A percentile compares a stretch with the other conserved stretches of the same genome.
phyloP scores from a whole-genome alignment of 176 grass and related monocot species.

The Miscanthus lutarioriparius region DNA sequence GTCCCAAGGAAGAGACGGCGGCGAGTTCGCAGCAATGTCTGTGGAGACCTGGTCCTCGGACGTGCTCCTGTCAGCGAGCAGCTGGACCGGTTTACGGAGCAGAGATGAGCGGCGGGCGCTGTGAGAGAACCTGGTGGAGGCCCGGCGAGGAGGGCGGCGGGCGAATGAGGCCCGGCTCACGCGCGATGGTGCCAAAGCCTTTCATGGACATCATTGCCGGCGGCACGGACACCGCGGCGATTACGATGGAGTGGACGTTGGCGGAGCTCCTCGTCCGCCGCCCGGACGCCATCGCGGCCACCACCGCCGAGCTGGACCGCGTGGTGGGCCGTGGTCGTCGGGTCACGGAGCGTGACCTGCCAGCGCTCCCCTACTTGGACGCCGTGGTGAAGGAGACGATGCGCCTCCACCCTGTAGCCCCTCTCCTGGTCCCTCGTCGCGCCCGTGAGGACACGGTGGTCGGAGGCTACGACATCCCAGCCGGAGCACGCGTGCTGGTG shows the following conservation, averaged over 20 bases:
- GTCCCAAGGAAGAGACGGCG: neutral
- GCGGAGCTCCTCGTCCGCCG: conserved; percentile 51
- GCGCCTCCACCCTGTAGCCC: conserved; percentile 50
- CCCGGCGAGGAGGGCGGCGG: neutral
- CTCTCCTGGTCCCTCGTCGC: neutral
- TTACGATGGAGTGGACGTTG: conserved; percentile 60
- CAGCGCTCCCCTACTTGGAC: neutral
- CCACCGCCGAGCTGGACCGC: conserved; percentile 51
- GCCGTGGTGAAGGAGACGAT: neutral
- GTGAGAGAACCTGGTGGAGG: too few species aligned
- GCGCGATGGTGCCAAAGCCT: neutral
- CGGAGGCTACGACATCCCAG: conserved; percentile 49
- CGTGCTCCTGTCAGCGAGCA: neutral
- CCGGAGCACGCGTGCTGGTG: neutral
- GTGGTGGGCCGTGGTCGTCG: conserved; percentile 36
- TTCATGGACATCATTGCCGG: conserved; percentile 22
- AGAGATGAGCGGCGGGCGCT: too few species aligned
- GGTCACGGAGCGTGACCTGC: conserved; percentile 20
- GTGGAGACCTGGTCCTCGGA: neutral
- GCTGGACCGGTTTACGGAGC: too few species aligned
- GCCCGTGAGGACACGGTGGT: conserved; percentile 32
- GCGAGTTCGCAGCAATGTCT: neutral
- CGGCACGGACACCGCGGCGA: conserved; percentile 48
- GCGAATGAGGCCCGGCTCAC: neutral
- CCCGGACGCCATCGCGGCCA: conserved; percentile 19